Percentiles rank a stretch among this genome's conserved stretches.
Evolutionary conservation across 345 rosid genomes (phyloP).

Genomic region (Syzygium aromaticum): DNA sequence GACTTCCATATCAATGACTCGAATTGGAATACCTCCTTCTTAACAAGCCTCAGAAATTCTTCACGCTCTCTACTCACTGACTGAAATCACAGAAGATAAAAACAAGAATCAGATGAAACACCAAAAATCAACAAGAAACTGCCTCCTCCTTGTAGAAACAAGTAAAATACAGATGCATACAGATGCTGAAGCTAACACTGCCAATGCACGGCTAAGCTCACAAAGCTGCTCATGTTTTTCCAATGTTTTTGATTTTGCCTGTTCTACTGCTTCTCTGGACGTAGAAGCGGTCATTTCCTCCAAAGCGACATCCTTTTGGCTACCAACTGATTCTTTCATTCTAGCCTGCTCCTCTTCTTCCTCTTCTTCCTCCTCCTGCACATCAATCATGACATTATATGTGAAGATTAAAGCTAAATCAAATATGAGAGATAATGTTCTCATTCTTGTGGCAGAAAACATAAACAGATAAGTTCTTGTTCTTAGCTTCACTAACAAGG

Average conservation of each 20-base stretch:
- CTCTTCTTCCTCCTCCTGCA: slow-evolving; percentile 80
- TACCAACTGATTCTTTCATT: slow-evolving; percentile 56
- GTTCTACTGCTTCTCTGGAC: slow-evolving; percentile 65
- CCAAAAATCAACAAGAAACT: background rate
- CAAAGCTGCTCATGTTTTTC: slow-evolving; percentile 96
- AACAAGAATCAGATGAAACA: slow-evolving; percentile 1
- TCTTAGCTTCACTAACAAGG: background rate
- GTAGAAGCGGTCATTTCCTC: slow-evolving; percentile 70
- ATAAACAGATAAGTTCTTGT: background rate
- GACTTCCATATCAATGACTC: background rate
- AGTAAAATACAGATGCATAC: slow-evolving; percentile 30
- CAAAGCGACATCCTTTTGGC: slow-evolving; percentile 70
- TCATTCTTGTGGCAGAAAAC: background rate
- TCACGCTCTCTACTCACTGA: slow-evolving; percentile 96
- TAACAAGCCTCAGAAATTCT: slow-evolving; percentile 81
- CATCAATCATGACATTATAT: slow-evolving; percentile 1
- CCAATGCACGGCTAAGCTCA: slow-evolving; percentile 94
- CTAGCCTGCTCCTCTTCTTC: slow-evolving; percentile 88
- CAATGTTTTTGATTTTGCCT: slow-evolving; percentile 68
- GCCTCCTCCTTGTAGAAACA: background rate
- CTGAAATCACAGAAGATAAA: slow-evolving; percentile 30
- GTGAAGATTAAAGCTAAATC: background rate
- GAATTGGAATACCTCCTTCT: slow-evolving; percentile 59
- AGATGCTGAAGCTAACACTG: slow-evolving; percentile 95
- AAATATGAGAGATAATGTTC: background rate